A percentile compares a stretch with the other conserved stretches of the same genome.
phyloP scores from a whole-genome alignment of 2,329 filamentous ascomycete genomes.

The Seiridium cupressi region DNA sequence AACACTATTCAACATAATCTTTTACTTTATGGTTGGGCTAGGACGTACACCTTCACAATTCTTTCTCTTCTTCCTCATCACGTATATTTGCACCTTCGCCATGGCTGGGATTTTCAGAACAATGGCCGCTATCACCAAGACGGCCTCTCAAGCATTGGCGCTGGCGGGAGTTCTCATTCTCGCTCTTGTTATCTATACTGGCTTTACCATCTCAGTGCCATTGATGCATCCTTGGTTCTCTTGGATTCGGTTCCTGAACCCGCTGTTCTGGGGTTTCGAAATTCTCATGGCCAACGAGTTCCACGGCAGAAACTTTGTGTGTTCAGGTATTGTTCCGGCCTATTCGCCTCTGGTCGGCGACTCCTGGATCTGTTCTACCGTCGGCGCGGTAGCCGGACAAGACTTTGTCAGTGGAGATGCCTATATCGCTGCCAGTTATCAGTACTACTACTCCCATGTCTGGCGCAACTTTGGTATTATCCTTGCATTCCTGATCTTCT shows the following conservation, averaged over 20 bases:
- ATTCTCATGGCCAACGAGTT: constrained; percentile 73
- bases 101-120: constrained; percentile 78
- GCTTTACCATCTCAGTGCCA: constrained; percentile 48
- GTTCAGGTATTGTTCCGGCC: constrained; percentile 46
- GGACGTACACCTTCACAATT: constrained; percentile 63
- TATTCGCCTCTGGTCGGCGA: constrained; percentile 42
- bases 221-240: constrained; percentile 71
- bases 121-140: constrained; percentile 68
- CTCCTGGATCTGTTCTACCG: constrained; percentile 51
- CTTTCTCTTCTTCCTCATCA: constrained; percentile 74
- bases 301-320: constrained; percentile 54
- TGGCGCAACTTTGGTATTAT: constrained; percentile 64
- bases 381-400: constrained; percentile 54
- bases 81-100: constrained; percentile 63
- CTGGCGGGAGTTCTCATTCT: constrained; percentile 54
- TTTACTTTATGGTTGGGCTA: constrained; percentile 57
- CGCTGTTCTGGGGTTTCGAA: constrained; percentile 73
- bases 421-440: constrained; percentile 55
- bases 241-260: constrained; percentile 76
- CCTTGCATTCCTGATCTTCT: constrained; percentile 51
- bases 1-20: constrained; percentile 50
- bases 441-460: constrained; percentile 55
- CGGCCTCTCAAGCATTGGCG: constrained; percentile 57
- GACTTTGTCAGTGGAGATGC: constrained; percentile 57
- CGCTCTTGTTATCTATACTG: constrained; percentile 59